Evolutionary conservation across 192 early-diverging fungal genomes (phyloP), one percentile per base, ranked within the genome.

Genomic region (Backusella tarrabulga): DNA sequence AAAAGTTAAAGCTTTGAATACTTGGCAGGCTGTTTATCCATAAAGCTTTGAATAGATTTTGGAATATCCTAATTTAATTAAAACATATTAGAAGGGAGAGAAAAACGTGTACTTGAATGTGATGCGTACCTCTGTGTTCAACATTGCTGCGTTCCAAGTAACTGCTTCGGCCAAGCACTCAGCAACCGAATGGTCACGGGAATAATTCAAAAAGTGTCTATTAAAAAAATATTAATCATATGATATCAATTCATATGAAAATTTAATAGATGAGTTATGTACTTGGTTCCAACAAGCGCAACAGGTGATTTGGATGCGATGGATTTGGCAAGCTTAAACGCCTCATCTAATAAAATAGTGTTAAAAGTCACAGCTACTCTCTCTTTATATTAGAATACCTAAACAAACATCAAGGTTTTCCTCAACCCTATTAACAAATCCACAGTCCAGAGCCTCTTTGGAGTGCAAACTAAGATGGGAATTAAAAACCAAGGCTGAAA

Each of bases 281-380:
- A 90, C 89, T 99, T 99, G 67, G 93, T 97, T 42, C 97, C 94
- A 26, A 88, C 75, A 19, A 90, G 82, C 14, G 96, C 97, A 29
- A 97, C 89, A 11, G 98, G 98, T 21, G 94, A 94, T 85, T 99
- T 98, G 21, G 85, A 68, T 11, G 95, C 95, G 85, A 99, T 97
- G 15, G 85, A n/a, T 14, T 52, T 78, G 15, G 96, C 98, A 0
- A 85, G 88, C 26, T 90, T 87, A 15, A 95, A 34, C 9, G 95
- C 95, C 60, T 83, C 88, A 6, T 79, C 88, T 87, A 75, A 68
- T 41, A 34, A 7, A 60, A 52, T 29, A 41, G 5, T 17, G 21
- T 56, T 26, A 23, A 19, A 38, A 32, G 35, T 19, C 2, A 23
- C 17, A 34, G 29, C 74, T 78, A 44, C 5, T 15, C 12, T 44